phyloP scores from a whole-genome alignment of 805 yeast species.

The Huiozyma naganishii region DNA sequence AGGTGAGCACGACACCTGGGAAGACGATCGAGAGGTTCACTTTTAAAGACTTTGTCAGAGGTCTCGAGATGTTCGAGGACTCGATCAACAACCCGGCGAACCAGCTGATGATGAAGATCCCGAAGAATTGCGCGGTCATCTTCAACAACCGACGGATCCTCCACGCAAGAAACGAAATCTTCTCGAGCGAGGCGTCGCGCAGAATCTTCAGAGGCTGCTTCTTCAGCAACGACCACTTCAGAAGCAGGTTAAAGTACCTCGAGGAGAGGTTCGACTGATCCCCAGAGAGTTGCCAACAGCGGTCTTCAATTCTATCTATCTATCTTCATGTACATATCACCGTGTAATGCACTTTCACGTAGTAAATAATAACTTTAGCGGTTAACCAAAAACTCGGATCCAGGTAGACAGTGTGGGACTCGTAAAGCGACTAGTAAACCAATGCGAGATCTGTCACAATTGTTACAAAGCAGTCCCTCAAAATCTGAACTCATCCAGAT shows the following conservation, averaged over 20 bases:
- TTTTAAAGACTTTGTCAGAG: slow-evolving; percentile 48
- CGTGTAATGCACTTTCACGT: background rate
- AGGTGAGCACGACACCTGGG: slow-evolving; percentile 22
- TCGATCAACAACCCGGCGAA: slow-evolving; percentile 42
- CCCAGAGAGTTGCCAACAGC: background rate
- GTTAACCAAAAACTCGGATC: background rate
- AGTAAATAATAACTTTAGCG: background rate
- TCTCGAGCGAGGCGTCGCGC: slow-evolving; percentile 29
- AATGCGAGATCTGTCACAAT: too few species aligned
- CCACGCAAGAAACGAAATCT: slow-evolving; percentile 58
- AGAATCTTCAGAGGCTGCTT: slow-evolving; percentile 74
- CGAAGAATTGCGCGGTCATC: slow-evolving; percentile 51
- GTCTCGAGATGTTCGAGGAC: slow-evolving; percentile 49
- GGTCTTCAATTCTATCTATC: too few species aligned
- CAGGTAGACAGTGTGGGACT: too few species aligned
- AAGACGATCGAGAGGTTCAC: slow-evolving; percentile 32
- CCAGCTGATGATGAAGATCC: slow-evolving; percentile 43
- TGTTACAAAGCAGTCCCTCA: too few species aligned
- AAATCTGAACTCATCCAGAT: too few species aligned
- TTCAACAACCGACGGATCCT: slow-evolving; percentile 63
- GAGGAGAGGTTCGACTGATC: slow-evolving; percentile 12
- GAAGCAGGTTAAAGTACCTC: slow-evolving; percentile 43
- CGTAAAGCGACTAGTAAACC: too few species aligned
- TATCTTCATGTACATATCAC: too few species aligned
- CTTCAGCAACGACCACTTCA: slow-evolving; percentile 57